These are phyloP conservation scores for Lepidium africanum DNA, from an alignment of 345 rosid species.

Conservation along the genomic window DNA sequence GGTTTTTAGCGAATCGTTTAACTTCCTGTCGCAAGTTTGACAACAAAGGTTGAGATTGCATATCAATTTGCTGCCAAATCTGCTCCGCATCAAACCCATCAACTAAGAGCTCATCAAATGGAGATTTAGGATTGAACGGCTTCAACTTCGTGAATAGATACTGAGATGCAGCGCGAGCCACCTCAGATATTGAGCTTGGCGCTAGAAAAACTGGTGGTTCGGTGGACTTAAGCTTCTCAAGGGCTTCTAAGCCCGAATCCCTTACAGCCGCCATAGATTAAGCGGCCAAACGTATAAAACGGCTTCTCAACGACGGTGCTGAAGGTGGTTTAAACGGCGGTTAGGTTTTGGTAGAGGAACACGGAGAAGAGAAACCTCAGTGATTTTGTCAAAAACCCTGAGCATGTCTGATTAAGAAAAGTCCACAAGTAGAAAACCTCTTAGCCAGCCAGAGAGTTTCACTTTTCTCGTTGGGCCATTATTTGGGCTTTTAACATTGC, in stretches of 20 bases:
- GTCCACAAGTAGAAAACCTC: not conserved
- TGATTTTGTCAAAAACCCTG: constrained; percentile 5
- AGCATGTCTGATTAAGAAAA: not conserved
- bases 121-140: constrained; percentile 52
- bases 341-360: constrained; percentile 2
- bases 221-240: constrained; percentile 49
- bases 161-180: constrained; percentile 52
- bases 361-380: constrained; percentile 4
- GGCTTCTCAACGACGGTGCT: not conserved
- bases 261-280: constrained; percentile 31
- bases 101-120: constrained; percentile 53
- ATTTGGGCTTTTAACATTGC: not conserved
- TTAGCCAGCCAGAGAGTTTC: not conserved
- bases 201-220: constrained; percentile 70
- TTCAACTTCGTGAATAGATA: constrained; percentile 52
- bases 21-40: constrained; percentile 51
- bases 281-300: not conserved
- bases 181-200: constrained; percentile 44
- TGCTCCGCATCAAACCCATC: constrained; percentile 90
- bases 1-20: constrained; percentile 48
- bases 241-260: constrained; percentile 42
- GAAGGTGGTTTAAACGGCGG: not conserved
- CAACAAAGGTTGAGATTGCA: constrained; percentile 57
- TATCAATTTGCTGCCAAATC: constrained; percentile 95
- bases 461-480: not conserved